Percentiles rank a stretch among this genome's conserved stretches.
Conservation (phyloP, 2,329 filamentous ascomycete genomes). For the Beauveria medogensis region DNA sequence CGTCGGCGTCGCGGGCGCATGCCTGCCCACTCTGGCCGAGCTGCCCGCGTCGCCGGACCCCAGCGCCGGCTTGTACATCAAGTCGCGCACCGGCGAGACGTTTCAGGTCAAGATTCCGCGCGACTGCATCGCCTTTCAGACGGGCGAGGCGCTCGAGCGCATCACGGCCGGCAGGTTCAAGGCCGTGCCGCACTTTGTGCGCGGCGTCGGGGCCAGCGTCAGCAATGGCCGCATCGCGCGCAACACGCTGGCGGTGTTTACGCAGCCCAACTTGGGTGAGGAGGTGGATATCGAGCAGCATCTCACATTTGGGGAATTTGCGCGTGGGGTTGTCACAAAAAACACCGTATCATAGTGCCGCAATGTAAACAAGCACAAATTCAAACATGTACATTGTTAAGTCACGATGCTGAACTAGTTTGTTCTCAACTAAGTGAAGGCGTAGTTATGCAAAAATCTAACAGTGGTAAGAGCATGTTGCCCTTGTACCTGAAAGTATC, state of each 20-base stretch:
- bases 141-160: constrained; percentile 80
- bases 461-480: neutral
- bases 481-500: neutral
- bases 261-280: constrained; percentile 85
- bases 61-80: constrained; percentile 85
- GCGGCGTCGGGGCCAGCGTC: constrained; percentile 56
- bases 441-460: neutral
- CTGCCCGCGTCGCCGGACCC: constrained; percentile 72
- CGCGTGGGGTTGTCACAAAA: constrained; percentile 50
- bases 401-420: neutral
- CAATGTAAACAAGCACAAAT: neutral
- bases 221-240: constrained; percentile 52
- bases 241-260: constrained; percentile 94
- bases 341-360: constrained; percentile 41
- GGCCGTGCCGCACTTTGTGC: constrained; percentile 92
- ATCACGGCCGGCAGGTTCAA: constrained; percentile 89
- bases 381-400: neutral
- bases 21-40: constrained; percentile 54
- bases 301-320: constrained; percentile 69
- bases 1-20: constrained; percentile 12
- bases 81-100: constrained; percentile 69
- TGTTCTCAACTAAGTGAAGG: neutral
- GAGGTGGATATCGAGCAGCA: constrained; percentile 61
- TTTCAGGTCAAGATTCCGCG: constrained; percentile 89
- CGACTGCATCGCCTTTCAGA: constrained; percentile 93